Base-by-base conservation (phyloP, 345 rosid species). In the Salix brachista region DNA sequence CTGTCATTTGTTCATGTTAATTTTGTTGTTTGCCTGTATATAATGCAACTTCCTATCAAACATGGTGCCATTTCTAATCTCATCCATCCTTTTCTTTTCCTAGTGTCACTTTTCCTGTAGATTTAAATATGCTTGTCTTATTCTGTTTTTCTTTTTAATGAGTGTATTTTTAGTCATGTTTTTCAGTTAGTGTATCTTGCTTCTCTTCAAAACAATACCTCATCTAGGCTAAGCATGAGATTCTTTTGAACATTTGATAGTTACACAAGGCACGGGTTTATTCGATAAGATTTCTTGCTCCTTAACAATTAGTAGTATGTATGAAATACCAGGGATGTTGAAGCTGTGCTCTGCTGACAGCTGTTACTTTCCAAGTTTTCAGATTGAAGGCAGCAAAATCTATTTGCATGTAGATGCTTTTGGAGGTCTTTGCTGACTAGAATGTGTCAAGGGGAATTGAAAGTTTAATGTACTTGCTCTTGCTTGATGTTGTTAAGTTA, bases 221-320 rank as follows among this genome's bases (percentile, higher is more conserved):
- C 50, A 14, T 46, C 16, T 46, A 46, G 50, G 50, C 50, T 46
- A 46, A 46, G 50, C 50, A 19, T 50, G 61, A 28, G 34, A 41
- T 28, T 9, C 19, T 46, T 48, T 6, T 18, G 37, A 26, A 32
- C 30, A 18, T 68, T 41, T 8, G 61, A 3, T 39, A 30, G 23
- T 61, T 74, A 18, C 12, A 23, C 32, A 19, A 62, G 70, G 66
- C 16, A 60, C 5, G 12, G 23, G 23, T 19, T 60, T 60, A 19
- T 34, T 2, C 30, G 65, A 19, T 41, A 42, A 76, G 28, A 60
- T 21, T 70, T 81, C 32, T 71, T 75, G 54, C 74, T 82, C 86
- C 84, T 83, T 85, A 70, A 87, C 81, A 66, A 73, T 48, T 77
- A 56, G 71, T 77, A 79, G 82, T 79, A 74, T 79, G 42, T 62